Conservation (phyloP, 176 grass and related monocot species). For the Neostapfia colusana region DNA sequence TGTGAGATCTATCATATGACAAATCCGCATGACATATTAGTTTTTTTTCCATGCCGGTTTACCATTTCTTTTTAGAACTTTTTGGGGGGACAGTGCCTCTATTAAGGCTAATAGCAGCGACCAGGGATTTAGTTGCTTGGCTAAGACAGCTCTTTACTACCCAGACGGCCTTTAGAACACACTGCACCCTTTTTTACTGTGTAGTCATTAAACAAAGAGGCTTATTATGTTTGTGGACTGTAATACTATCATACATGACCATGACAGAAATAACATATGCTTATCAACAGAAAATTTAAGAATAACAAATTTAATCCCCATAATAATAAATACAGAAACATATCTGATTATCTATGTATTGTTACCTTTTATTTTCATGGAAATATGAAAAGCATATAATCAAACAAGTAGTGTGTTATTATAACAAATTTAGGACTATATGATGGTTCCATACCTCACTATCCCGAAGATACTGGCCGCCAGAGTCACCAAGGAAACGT, state of each 20-base stretch:
- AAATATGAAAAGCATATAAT: neutral
- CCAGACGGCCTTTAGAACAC: neutral
- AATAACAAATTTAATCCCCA: constrained; percentile 3
- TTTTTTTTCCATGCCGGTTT: neutral
- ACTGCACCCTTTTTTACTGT: constrained; percentile 6
- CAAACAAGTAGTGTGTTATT: constrained; percentile 10
- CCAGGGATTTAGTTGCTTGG: neutral
- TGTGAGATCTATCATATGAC: constrained; percentile 65
- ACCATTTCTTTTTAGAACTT: neutral
- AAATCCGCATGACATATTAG: constrained; percentile 33
- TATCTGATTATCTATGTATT: neutral
- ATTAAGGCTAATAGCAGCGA: neutral
- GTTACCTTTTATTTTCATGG: constrained; percentile 4
- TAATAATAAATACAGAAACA: neutral
- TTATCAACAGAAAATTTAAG: neutral
- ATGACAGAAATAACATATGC: constrained; percentile 19
- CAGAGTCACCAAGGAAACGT: constrained; percentile 84
- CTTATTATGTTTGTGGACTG: neutral
- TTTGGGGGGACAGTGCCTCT: neutral
- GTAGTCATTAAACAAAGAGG: neutral
- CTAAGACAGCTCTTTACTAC: neutral
- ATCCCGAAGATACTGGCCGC: constrained; percentile 82
- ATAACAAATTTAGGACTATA: neutral
- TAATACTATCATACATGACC: neutral
- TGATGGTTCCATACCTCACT: constrained; percentile 54